A percentile compares a stretch with the other conserved stretches of the same genome.
Evolutionary conservation across 768 basidiomycete genomes (phyloP).

Genomic region (Phylloporus sp.): DNA sequence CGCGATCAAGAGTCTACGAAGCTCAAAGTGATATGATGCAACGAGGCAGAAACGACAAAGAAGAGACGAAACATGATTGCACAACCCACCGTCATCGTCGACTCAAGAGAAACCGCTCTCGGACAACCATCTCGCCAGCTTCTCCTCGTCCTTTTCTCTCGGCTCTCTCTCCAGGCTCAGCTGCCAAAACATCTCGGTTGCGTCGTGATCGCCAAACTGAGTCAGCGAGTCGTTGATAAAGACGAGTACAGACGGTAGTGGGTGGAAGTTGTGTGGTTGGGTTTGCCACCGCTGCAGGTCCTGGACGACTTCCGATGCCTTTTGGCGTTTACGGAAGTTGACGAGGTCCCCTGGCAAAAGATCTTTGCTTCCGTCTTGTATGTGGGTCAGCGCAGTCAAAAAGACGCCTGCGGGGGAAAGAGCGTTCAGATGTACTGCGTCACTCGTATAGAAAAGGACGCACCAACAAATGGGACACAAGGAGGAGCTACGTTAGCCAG

Average conservation of each 20-base stretch:
- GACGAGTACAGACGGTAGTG: constrained; percentile 40
- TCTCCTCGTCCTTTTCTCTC: constrained; percentile 51
- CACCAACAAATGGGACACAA: constrained; percentile 70
- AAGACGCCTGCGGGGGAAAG: constrained; percentile 44
- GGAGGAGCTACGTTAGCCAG: constrained; percentile 56
- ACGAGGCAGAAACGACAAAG: neutral
- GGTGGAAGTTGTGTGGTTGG: constrained; percentile 51
- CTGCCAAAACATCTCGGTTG: constrained; percentile 39
- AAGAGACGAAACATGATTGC: neutral
- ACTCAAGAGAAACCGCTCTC: constrained; percentile 38
- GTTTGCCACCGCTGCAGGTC: constrained; percentile 57
- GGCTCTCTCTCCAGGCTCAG: constrained; percentile 51
- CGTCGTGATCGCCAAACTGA: constrained; percentile 33
- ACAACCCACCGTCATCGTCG: neutral
- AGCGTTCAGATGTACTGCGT: constrained; percentile 4
- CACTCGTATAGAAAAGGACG: constrained; percentile 8
- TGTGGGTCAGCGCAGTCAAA: constrained; percentile 55
- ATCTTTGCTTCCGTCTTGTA: constrained; percentile 60
- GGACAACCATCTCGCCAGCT: constrained; percentile 38
- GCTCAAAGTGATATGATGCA: neutral
- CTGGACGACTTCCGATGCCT: constrained; percentile 51
- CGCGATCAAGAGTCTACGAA: neutral
- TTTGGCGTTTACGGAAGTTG: constrained; percentile 57
- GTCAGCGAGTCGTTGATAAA: constrained; percentile 41
- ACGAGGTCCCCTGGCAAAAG: constrained; percentile 42